Conservation (phyloP, 2,329 filamentous ascomycete genomes). For the Fusarium begoniae region DNA sequence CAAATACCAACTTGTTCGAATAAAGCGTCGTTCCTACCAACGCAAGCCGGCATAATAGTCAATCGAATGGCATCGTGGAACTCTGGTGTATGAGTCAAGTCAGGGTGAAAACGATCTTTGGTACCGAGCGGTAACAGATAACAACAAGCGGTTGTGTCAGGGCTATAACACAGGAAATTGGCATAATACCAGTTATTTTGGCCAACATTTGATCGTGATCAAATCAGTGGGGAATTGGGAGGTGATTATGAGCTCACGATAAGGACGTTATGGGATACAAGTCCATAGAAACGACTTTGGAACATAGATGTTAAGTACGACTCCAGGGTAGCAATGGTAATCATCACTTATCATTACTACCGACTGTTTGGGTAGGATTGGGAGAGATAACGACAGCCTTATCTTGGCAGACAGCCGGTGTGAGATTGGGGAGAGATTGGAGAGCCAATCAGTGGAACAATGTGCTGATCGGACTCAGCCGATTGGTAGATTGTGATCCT, state of each 20-base stretch:
- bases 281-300: not conserved
- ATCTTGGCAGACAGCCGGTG: not conserved
- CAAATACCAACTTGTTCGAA: not conserved
- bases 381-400: not conserved
- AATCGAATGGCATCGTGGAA: accelerated
- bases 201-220: too few species aligned
- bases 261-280: not conserved
- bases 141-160: too few species aligned
- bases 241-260: not conserved
- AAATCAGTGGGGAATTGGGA: too few species aligned
- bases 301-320: not conserved
- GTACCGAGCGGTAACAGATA: too few species aligned
- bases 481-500: not conserved
- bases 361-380: not conserved
- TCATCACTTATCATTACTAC: not conserved
- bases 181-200: too few species aligned
- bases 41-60: too few species aligned
- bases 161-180: too few species aligned
- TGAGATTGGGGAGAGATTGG: constrained; percentile 1
- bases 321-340: not conserved
- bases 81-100: accelerated
- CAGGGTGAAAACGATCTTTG: too few species aligned
- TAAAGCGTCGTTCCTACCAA: not conserved
- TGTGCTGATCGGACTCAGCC: not conserved
- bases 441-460: constrained; percentile 1